These are phyloP conservation scores for Penicillium sp. DNA, from an alignment of 2,329 filamentous ascomycete species.

Conservation along the genomic window DNA sequence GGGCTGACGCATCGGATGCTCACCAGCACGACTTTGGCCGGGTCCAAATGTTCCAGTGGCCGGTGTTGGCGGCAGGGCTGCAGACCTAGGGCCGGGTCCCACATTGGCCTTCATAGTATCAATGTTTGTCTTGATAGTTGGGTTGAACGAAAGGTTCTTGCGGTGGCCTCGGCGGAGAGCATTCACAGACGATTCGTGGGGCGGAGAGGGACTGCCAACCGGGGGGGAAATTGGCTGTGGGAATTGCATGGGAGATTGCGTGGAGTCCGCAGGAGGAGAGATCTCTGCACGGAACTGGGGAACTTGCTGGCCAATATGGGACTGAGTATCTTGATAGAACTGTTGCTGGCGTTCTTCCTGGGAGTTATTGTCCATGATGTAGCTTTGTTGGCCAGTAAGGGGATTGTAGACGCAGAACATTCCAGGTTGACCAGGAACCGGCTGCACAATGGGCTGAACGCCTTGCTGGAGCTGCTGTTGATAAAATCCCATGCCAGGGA, in stretches of 20 bases:
- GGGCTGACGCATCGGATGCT: slow-evolving; percentile 91
- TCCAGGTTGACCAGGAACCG: slow-evolving; percentile 68
- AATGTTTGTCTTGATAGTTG: slow-evolving; percentile 46
- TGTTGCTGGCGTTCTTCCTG: slow-evolving; percentile 46
- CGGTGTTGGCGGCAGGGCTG: slow-evolving; percentile 76
- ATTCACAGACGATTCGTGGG: slow-evolving; percentile 76
- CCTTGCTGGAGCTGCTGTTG: slow-evolving; percentile 67
- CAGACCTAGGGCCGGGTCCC: slow-evolving; percentile 71
- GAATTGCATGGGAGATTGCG: slow-evolving; percentile 56
- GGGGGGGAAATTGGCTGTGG: slow-evolving; percentile 65
- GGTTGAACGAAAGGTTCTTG: slow-evolving; percentile 74
- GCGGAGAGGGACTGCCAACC: slow-evolving; percentile 65
- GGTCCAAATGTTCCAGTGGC: slow-evolving; percentile 85
- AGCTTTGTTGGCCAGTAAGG: slow-evolving; percentile 77
- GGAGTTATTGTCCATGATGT: slow-evolving; percentile 70
- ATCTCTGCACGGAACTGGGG: slow-evolving; percentile 74
- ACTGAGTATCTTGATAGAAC: slow-evolving; percentile 42
- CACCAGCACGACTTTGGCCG: slow-evolving; percentile 86
- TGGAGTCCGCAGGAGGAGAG: slow-evolving; percentile 71
- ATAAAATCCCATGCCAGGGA: slow-evolving; percentile 59
- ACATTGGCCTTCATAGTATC: slow-evolving; percentile 53
- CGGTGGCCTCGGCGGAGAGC: slow-evolving; percentile 93
- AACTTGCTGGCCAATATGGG: slow-evolving; percentile 52
- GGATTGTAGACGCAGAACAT: slow-evolving; percentile 84
- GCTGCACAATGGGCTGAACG: slow-evolving; percentile 63